Base-by-base conservation (phyloP, 495 filamentous ascomycete species). In the Chlorociboria aeruginascens region DNA sequence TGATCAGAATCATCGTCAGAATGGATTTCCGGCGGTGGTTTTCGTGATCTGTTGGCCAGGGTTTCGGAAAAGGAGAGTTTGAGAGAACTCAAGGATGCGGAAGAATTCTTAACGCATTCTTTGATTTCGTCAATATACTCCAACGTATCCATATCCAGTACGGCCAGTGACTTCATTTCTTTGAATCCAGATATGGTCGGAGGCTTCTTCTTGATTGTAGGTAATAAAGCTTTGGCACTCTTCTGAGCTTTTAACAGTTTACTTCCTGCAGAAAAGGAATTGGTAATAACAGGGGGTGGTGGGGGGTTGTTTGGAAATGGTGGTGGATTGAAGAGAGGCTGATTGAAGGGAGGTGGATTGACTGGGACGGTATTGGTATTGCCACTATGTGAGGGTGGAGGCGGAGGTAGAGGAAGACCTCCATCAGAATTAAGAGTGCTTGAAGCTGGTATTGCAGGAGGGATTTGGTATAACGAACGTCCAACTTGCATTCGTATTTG, bases 401-500 rank as follows among this genome's bases (percentile, higher is more conserved):
- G 46, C n/a, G 40, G 32, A 32, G 48, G 32, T 8, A 25, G 16
- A 31, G 16, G 4, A 9, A 36, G 17, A 9, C 17, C 3, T 6
- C 16, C 3, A 7, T 14, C n/a, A 45, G 53, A 61, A 6, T 65
- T 9, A 8, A 29, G 3, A 1, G 12, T 32, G 20, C 61, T 25
- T 10, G 41, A 34, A 20, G 25, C n/a, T 11, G 39, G 8, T n/a
- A 70, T 63, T 4, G 69, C 61, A 7, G 68, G 68, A 28, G 70
- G 66, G 4, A 56, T 45, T 51, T 70, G 59, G 40, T 72, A 72
- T 8, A 73, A 60, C 0, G 73, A 74, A 1, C 64, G 60, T 1
- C 72, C 69, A 12, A 67, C 62, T 44, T 81, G 62, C 65, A 82
- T 66, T 56, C 73, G 51, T 57, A 86, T 59, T 65, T 85, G 60